Evolutionary conservation across 139 green algal genomes (phyloP), one percentile per base, ranked within the genome.

Genomic region (Spirogloea muscicola): DNA sequence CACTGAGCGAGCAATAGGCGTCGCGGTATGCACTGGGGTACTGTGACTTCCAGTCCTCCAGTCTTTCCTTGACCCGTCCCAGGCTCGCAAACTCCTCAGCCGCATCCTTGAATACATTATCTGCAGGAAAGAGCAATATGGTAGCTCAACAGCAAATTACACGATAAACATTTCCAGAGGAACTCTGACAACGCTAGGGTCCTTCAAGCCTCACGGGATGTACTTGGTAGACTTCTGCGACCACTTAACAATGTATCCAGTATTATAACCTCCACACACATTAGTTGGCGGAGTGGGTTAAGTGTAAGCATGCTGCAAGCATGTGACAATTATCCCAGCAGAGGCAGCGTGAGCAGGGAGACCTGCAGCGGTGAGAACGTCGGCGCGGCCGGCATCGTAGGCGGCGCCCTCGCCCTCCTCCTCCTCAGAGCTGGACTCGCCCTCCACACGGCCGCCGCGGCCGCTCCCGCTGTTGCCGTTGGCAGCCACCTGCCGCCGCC

Each of bases 1-100:
- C 88, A 36, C 75, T 89, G 1, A 91, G 70, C 3, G 86, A 74
- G 48, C 93, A 86, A 76, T 97, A 97, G 7, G 91, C 87, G 40
- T 89, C 84, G 1, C 86, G 88, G 69, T 92, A 96, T 6, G 87
- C 80, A 55, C 81, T 83, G 9, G 89, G 77, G 48, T 88, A 80
- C 10, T 42, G 34, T 79, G 27, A 46, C 66, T 92, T 91, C 84
- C 87, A 94, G 9, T 60, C 55, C 68, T 92, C 86, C 36, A 94
- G 72, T 42, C 48, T 65, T 21, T 3, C 13, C 72, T 89, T 91
- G 18, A 94, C 83, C 0, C 84, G 81, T 0, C 29, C 34, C 27
- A 97, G 58, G 40, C 58, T 85, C 4, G 79, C 58, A 52, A 85
- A 96, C 43, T 94, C 88, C 37, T 93, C 91, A 10, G 63, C 86